Base-by-base conservation (phyloP, 2,329 filamentous ascomycete species). In the Stachybotrys chartarum region DNA sequence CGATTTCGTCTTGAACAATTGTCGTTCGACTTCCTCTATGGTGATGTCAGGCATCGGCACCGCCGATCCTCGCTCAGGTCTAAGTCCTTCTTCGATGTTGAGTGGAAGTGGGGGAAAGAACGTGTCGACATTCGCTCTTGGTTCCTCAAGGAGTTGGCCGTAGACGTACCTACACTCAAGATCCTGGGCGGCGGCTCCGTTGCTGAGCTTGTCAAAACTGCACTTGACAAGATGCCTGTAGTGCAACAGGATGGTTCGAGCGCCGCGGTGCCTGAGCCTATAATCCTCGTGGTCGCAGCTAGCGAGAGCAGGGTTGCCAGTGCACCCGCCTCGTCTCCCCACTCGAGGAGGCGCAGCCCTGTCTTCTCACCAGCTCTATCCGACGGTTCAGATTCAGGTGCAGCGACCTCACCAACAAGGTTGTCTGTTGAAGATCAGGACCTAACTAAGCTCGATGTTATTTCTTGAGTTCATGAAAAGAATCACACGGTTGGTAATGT, bases 131-230 rank as follows among this genome's bases (percentile, higher is more conserved):
- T 75, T 6, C 72, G 76, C 4, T 66, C 72, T 5, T 81, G 78
- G 78, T 78, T 79, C 56, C 54, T 72, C 44, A 77, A 75, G 57
- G 67, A 75, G 50, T 51, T 79, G 0, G 60, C 70, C 2, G 62
- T 73, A 3, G 73, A 79, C 49, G 65, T 80, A 3, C 73, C 76
- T 0, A 70, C 78, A 1, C 64, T 80, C 30, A 77, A 76, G 58
- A 68, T 81, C 44, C 59, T 79, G 5, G 66, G 71, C 8, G 72
- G 71, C 7, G 61, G 55, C 5, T 62, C 60, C 1, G 54, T 64
- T 24, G 52, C 55, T 3, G 63, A 64, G 46, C 54, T 59, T 18
- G 53, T 55, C 12, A 52, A 57, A 42, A 52, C 51, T 14, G 52
- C 49, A 1, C 14, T 54, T 5, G 44, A 52, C 49, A 51, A 51